These are phyloP conservation scores for Botrytis aclada DNA, from an alignment of 2,329 filamentous ascomycete species.

Conservation along the genomic window DNA sequence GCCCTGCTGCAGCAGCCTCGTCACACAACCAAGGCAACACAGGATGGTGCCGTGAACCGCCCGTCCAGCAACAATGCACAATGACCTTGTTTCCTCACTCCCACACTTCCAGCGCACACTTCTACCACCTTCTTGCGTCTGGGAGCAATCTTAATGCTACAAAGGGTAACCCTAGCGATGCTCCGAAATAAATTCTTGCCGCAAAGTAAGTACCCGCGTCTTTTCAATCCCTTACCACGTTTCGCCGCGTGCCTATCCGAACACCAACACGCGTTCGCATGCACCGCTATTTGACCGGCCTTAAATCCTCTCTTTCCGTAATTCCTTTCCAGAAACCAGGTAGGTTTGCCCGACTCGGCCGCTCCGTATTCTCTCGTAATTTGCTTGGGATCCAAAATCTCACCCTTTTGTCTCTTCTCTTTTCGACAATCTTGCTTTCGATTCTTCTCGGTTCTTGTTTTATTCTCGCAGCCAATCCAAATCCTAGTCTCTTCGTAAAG, in stretches of 20 bases:
- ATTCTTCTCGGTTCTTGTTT: background rate
- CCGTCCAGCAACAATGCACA: conserved; percentile 31
- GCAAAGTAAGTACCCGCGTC: conserved; percentile 30
- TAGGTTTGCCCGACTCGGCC: conserved; percentile 14
- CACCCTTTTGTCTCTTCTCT: conserved; percentile 1
- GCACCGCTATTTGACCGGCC: conserved; percentile 23
- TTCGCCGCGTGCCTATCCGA: conserved; percentile 36
- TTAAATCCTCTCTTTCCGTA: conserved; percentile 13
- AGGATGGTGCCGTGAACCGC: conserved; percentile 32
- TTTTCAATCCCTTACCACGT: conserved; percentile 33
- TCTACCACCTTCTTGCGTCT: conserved; percentile 21
- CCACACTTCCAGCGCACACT: conserved; percentile 28
- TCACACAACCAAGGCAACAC: conserved; percentile 30
- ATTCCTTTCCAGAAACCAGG: conserved; percentile 18
- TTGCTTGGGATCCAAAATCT: conserved; percentile 9
- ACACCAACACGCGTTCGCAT: conserved; percentile 37
- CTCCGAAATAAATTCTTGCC: conserved; percentile 22
- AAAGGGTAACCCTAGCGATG: conserved; percentile 19
- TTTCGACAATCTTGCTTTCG: conserved; percentile 10
- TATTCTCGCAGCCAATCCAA: conserved; percentile 7
- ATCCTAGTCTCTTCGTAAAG: conserved; percentile 15
- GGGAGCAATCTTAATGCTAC: conserved; percentile 24
- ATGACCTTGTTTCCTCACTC: conserved; percentile 30
- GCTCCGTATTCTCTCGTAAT: conserved; percentile 16
- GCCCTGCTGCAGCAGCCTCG: conserved; percentile 32